A percentile compares a stretch with the other conserved stretches of the same genome.
These are phyloP conservation scores for Aspergillus affinis DNA, from an alignment of 495 filamentous ascomycete species.

Conservation along the genomic window DNA sequence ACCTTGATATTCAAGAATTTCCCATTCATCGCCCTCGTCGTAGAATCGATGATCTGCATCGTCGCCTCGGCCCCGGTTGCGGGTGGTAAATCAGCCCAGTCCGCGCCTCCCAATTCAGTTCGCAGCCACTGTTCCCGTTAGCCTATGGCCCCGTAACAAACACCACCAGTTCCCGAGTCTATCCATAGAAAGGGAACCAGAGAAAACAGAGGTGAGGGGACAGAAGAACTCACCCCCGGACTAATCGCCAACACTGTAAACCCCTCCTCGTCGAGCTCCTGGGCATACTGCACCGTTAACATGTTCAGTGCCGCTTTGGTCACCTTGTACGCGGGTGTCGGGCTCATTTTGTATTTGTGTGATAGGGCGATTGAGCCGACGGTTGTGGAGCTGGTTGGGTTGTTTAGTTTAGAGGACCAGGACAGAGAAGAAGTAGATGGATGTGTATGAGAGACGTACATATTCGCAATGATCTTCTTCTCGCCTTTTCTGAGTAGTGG, in stretches of 20 bases:
- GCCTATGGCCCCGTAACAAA: background rate
- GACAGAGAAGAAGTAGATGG: background rate
- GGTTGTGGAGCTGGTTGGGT: conserved; percentile 24
- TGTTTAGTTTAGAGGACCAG: background rate
- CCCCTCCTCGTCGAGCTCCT: conserved; percentile 25
- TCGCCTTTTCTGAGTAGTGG: conserved; percentile 36
- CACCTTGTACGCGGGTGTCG: conserved; percentile 40
- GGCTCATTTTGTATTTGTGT: conserved; percentile 13
- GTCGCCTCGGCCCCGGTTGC: conserved; percentile 44
- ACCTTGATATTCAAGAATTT: background rate
- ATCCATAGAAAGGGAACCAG: too few relatives aligned
- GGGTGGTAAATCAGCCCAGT: conserved; percentile 42
- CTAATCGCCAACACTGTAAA: conserved; percentile 39
- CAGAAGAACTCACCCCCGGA: conserved; percentile 36
- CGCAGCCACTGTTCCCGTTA: conserved; percentile 43
- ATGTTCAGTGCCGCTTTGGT: conserved; percentile 44
- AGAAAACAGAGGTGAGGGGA: conserved; percentile 3
- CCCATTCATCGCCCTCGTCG: background rate
- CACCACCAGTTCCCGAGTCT: background rate
- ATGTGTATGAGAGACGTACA: conserved; percentile 26
- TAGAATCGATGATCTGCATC: conserved; percentile 36
- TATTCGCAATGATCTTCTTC: conserved; percentile 41
- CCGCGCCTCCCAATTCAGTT: conserved; percentile 47
- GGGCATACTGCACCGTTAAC: conserved; percentile 37
- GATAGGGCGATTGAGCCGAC: conserved; percentile 33